Percentiles rank a stretch among this genome's conserved stretches.
These are phyloP conservation scores for Dichotomopilus funicola DNA, from an alignment of 2,329 filamentous ascomycete species.

Conservation along the genomic window DNA sequence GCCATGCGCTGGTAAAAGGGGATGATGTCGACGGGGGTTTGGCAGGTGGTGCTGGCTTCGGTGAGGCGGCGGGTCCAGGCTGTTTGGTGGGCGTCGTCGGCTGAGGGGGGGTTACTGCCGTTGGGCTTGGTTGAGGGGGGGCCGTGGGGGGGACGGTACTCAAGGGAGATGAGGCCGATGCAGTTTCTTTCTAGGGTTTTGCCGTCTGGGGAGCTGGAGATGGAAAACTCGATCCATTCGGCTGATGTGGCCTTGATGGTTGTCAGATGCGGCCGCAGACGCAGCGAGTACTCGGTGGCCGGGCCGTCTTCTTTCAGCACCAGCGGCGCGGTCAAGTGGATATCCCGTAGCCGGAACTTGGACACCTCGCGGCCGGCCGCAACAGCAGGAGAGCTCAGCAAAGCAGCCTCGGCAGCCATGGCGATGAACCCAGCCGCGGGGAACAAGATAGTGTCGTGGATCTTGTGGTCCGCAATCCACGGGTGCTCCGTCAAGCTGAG, in stretches of 20 bases:
- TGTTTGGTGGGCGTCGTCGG: background rate
- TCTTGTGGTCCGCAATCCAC: slow-evolving; percentile 1
- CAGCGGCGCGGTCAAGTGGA: background rate
- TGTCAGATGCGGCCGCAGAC: background rate
- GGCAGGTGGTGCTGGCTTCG: background rate
- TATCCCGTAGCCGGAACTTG: background rate
- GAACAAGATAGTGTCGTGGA: background rate
- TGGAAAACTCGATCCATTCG: background rate
- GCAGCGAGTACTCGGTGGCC: background rate
- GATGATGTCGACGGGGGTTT: background rate
- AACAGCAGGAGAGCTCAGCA: background rate
- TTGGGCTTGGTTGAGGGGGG: background rate
- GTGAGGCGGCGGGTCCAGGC: background rate
- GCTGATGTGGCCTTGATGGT: background rate
- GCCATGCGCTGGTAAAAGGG: background rate
- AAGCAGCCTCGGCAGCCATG: background rate
- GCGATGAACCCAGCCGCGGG: background rate
- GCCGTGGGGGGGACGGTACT: background rate
- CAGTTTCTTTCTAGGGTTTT: background rate
- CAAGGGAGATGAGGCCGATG: background rate
- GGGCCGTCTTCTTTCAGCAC: background rate
- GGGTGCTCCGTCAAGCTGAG: background rate
- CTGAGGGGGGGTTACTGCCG: background rate
- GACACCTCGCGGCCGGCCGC: background rate
- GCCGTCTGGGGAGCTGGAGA: background rate